These are phyloP conservation scores for Calocybe gambosa DNA, from an alignment of 1,284 basidiomycete species.

Conservation along the genomic window DNA sequence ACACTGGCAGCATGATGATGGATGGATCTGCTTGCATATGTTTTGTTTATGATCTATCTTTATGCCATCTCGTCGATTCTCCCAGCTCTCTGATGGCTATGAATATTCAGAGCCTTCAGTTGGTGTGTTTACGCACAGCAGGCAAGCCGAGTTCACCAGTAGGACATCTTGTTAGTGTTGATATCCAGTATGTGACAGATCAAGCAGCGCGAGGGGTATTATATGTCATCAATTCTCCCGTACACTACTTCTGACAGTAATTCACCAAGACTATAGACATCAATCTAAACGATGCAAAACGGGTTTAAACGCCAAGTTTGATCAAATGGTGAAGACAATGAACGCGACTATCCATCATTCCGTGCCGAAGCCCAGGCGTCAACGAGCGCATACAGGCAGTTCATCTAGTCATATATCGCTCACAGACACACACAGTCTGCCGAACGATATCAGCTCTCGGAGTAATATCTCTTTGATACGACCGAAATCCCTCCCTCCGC, in stretches of 20 bases:
- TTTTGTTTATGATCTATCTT: background rate
- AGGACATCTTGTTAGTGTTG: background rate
- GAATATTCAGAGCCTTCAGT: conserved; percentile 11
- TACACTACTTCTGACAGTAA: background rate
- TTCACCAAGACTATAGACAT: conserved; percentile 6
- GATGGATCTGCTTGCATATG: no score
- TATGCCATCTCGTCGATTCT: conserved; percentile 13
- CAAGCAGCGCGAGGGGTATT: conserved; percentile 3
- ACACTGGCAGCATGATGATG: no score
- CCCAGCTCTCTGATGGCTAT: conserved; percentile 10
- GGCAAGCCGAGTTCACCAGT: conserved; percentile 8
- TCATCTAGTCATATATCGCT: conserved; percentile 39
- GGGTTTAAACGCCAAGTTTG: conserved; percentile 57
- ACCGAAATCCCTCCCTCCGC: conserved; percentile 7
- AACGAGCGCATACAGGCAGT: conserved; percentile 30
- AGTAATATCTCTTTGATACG: conserved; percentile 40
- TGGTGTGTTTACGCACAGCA: conserved; percentile 16
- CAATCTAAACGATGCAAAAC: conserved; percentile 40
- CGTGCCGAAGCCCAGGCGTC: conserved; percentile 21
- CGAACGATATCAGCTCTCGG: conserved; percentile 23
- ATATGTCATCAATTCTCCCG: background rate
- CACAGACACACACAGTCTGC: conserved; percentile 32
- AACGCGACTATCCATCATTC: conserved; percentile 29
- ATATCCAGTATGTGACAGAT: background rate
- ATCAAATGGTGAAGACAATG: conserved; percentile 59